These are phyloP conservation scores for Penicillium sp. DNA, from an alignment of 2,329 filamentous ascomycete species.

Conservation along the genomic window DNA sequence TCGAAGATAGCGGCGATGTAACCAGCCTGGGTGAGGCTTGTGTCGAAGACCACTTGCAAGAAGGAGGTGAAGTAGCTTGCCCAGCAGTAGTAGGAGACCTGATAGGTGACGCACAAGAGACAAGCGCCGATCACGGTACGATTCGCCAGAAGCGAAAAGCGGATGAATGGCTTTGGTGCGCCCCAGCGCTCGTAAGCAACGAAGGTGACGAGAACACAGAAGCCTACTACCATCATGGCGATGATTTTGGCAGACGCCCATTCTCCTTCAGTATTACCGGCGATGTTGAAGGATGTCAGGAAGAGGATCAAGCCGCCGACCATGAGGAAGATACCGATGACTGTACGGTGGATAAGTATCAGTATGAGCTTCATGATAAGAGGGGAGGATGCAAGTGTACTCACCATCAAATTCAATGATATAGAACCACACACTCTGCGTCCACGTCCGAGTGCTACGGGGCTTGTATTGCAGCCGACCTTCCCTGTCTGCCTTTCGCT, in stretches of 20 bases:
- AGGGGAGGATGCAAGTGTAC: slow-evolving; percentile 7
- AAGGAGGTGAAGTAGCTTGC: slow-evolving; percentile 31
- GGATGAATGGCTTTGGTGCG: slow-evolving; percentile 51
- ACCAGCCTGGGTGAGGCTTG: slow-evolving; percentile 34
- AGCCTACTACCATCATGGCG: slow-evolving; percentile 56
- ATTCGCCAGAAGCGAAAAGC: slow-evolving; percentile 40
- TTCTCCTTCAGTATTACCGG: slow-evolving; percentile 37
- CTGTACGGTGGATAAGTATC: slow-evolving; percentile 22
- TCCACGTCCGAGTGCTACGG: slow-evolving; percentile 47
- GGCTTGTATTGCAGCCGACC: slow-evolving; percentile 50
- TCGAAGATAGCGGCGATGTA: slow-evolving; percentile 38
- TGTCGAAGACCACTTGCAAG: slow-evolving; percentile 30
- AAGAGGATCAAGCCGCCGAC: slow-evolving; percentile 63
- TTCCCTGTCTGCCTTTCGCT: slow-evolving; percentile 57
- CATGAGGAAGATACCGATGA: slow-evolving; percentile 62
- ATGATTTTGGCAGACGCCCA: slow-evolving; percentile 53
- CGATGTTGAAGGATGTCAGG: slow-evolving; percentile 46
- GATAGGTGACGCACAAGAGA: slow-evolving; percentile 21
- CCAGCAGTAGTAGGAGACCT: slow-evolving; percentile 9
- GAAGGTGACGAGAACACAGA: slow-evolving; percentile 55
- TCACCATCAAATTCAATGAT: slow-evolving; percentile 62
- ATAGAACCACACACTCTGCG: slow-evolving; percentile 54
- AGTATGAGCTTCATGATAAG: background rate
- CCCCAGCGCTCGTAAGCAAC: slow-evolving; percentile 55
- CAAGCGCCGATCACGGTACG: slow-evolving; percentile 33